Conservation (phyloP, 306 rosid genomes). For the Quillaja saponaria region DNA sequence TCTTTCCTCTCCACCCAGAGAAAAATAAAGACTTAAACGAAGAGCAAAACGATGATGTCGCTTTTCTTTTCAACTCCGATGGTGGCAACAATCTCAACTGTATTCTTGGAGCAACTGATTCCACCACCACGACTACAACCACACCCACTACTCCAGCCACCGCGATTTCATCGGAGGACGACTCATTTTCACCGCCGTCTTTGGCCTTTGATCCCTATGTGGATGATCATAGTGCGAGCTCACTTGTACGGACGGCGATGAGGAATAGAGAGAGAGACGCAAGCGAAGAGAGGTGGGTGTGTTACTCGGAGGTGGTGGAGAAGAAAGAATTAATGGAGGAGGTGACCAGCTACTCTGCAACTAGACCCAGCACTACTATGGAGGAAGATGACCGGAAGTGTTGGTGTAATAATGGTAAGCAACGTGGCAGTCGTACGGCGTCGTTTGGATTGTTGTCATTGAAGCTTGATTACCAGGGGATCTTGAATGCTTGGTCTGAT, state of each 20-base stretch:
- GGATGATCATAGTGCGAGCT: conserved; percentile 1
- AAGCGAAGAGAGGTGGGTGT: conserved; percentile 80
- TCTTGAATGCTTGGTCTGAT: conserved; percentile 88
- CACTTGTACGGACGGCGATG: conserved; percentile 80
- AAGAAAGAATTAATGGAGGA: conserved; percentile 52
- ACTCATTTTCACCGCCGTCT: conserved; percentile 34
- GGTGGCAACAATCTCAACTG: conserved; percentile 54
- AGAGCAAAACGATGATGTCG: conserved; percentile 56
- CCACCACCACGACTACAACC: conserved; percentile 26
- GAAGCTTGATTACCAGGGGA: conserved; percentile 81
- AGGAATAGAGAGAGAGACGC: conserved; percentile 47
- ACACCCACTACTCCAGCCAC: conserved; percentile 20
- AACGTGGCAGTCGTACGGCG: conserved; percentile 17
- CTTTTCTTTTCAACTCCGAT: conserved; percentile 58
- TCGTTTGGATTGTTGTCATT: conserved; percentile 49
- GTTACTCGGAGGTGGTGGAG: conserved; percentile 83
- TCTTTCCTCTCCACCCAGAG: conserved; percentile 67
- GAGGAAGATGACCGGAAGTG: background rate
- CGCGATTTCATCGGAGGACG: conserved; percentile 40
- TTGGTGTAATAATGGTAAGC: background rate
- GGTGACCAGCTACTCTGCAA: conserved; percentile 41
- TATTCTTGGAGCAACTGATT: conserved; percentile 39
- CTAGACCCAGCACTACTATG: background rate
- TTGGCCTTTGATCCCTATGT: conserved; percentile 24
- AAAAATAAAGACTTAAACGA: conserved; percentile 50